These are phyloP conservation scores for Inonotus hispidus DNA, from an alignment of 1,284 basidiomycete species.

Conservation along the genomic window DNA sequence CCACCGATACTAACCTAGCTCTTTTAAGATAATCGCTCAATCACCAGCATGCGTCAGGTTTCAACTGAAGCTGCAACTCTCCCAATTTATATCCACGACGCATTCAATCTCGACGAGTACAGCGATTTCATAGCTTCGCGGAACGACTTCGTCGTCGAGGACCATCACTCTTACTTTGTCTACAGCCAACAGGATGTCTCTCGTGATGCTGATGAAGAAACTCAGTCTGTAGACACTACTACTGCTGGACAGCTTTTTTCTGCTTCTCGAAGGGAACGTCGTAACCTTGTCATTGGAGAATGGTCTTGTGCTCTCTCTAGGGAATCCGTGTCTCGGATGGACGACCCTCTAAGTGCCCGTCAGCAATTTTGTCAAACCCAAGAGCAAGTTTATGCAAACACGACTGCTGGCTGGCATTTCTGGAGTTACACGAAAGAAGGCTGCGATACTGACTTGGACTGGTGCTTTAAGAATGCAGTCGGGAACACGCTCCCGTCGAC, in stretches of 20 bases:
- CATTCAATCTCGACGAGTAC: conserved; percentile 58
- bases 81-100: conserved; percentile 75
- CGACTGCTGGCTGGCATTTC: conserved; percentile 65
- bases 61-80: conserved; percentile 42
- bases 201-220: conserved; percentile 46
- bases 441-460: conserved; percentile 53
- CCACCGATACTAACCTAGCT: conserved; percentile 1
- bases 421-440: conserved; percentile 68
- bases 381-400: conserved; percentile 53
- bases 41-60: conserved; percentile 46
- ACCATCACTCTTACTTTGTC: conserved; percentile 75
- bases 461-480: conserved; percentile 63
- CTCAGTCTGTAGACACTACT: conserved; percentile 38
- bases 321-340: conserved; percentile 46
- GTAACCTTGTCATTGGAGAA: conserved; percentile 67
- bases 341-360: conserved; percentile 42
- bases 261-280: conserved; percentile 37
- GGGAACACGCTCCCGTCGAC: conserved; percentile 48
- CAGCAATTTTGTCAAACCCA: conserved; percentile 60
- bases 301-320: conserved; percentile 67
- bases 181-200: conserved; percentile 45
- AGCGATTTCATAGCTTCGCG: conserved; percentile 49
- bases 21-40: conserved; percentile 42
- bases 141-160: conserved; percentile 68
- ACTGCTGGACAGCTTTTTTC: conserved; percentile 37